Base-by-base conservation (phyloP, 371 early-diverging fungal genomes). In the Mucor racemosus region DNA sequence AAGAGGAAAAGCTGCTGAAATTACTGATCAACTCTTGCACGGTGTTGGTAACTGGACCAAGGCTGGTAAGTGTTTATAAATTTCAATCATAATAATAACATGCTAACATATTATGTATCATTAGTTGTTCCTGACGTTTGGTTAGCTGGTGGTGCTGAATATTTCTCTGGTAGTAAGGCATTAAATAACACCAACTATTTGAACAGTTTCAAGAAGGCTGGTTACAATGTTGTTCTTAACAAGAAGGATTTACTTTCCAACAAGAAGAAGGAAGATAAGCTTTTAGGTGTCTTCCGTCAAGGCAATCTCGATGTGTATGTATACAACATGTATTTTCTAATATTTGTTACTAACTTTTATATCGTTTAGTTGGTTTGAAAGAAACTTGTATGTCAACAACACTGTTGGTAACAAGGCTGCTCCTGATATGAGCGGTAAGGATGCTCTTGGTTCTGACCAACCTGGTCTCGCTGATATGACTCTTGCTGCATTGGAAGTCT, bases 381-480 rank as follows among this genome's bases (percentile, higher is more conserved):
- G 92, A 61, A 85, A 86, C 60, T 64, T 90, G 66, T 85, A 78
- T 73, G 81, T 78, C 58, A 76, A 78, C 69, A 87, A 86, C 72
- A 77, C 88, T 39, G 71, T 72, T 13, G 79, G 77, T 58, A 77
- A 80, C 65, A 77, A 70, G 53, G 74, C 77, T 41, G 76, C 79
- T 59, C 86, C 86, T 67, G 78, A 82, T 62, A 75, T 85, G 41
- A 83, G 73, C 38, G 84, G 82, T 35, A 69, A 68, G 4, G 75
- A 81, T 64, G 88, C 88, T 57, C 71, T 81, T 17, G 79, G 76
- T 41, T 74, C 76, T 17, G 77, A 86, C 64, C 92, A 92, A 79
- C 92, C 92, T 64, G 84, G 86, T 62, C 71, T 90, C 36, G 78
- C 84, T 46, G 84, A 87, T 40, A 92, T 92, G 92, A 88, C 88